Base-by-base conservation (phyloP, 202 grass and related monocot genomes). In the Panicum virgatum region DNA sequence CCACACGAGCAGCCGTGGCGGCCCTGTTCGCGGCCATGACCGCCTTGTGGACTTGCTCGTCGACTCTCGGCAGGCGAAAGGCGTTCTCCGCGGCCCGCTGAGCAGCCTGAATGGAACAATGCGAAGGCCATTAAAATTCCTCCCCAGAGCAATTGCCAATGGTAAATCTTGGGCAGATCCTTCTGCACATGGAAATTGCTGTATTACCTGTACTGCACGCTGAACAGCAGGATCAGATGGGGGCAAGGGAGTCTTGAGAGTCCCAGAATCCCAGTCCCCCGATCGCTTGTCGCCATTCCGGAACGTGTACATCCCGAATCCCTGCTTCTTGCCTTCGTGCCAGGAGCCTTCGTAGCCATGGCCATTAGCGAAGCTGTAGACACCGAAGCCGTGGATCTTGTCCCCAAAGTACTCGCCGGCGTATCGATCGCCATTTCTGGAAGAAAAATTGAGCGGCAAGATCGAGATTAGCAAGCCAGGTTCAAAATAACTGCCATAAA, bases 261-360 rank as follows among this genome's bases (percentile, higher is more conserved):
- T 86, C 13, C 90, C 90, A 2, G 86, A 89, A 82, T 93, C 88
- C 93, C 93, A 96, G 59, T 89, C 88, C 37, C 93, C 93, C 0
- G 93, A 93, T 84, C 93, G 86, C 80, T 72, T 86, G 67, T 96
- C 88, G 4, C 88, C 90, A 1, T 91, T 93, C 46, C 90, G 80
- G 47, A 96, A 96, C 0, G 88, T 93, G 79, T 96, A 96, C 90
- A 96, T 92, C 36, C 93, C 93, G 14, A 93, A 89, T 9, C 93
- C 93, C 85, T 96, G 93, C 85, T 96, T 96, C 88, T 93, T 96
- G 85, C 93, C 93, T 81, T 96, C 93, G 7, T 96, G 90, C 93
- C 93, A 96, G 8, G 93, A 93, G 40, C 93, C 93, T 43, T 92
- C 93, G 37, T 96, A 96, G 79, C 90, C 89, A 42, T 96, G 93